Percentiles rank a stretch among this genome's conserved stretches.
Conservation (phyloP, 2,329 filamentous ascomycete genomes). For the Huntiella decipiens region DNA sequence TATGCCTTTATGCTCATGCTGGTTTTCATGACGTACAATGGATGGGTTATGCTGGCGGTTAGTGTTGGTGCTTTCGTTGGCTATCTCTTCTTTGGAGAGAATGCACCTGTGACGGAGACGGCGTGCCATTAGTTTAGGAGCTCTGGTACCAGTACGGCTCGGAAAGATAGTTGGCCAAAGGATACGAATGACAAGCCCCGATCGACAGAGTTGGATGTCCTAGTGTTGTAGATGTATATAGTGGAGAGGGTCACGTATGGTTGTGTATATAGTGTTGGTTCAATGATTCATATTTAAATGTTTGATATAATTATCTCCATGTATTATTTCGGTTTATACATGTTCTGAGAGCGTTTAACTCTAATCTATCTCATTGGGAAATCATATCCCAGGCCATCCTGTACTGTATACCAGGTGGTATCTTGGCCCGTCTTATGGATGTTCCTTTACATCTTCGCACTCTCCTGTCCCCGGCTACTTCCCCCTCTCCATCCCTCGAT, state of each 20-base stretch:
- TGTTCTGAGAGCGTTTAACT: too few species aligned
- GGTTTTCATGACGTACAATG: conserved; percentile 99
- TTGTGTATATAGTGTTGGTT: too few species aligned
- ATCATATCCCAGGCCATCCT: neutral
- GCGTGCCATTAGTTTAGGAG: conserved; percentile 55
- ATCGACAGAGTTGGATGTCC: too few species aligned
- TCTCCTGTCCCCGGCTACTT: conserved; percentile 1
- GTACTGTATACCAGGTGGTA: conserved; percentile 2
- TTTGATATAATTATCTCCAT: too few species aligned
- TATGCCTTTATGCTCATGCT: conserved; percentile 99
- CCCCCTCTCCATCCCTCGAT: conserved; percentile 3
- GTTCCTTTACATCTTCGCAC: conserved; percentile 10
- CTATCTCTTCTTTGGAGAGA: conserved; percentile 62
- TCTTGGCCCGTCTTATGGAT: neutral
- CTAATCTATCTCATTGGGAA: too few species aligned
- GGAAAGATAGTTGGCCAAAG: too few species aligned
- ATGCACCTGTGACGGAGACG: conserved; percentile 58
- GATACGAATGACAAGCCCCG: too few species aligned
- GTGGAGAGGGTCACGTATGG: too few species aligned
- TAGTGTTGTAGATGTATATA: too few species aligned
- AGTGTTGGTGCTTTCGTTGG: conserved; percentile 76
- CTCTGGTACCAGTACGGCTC: too few species aligned
- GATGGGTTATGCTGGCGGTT: conserved; percentile 88
- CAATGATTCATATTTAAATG: too few species aligned
- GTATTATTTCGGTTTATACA: too few species aligned